Percentiles rank a stretch among this genome's conserved stretches.
These are phyloP conservation scores for Ganoderma boninense DNA, from an alignment of 1,284 basidiomycete genomes.

Conservation along the genomic window DNA sequence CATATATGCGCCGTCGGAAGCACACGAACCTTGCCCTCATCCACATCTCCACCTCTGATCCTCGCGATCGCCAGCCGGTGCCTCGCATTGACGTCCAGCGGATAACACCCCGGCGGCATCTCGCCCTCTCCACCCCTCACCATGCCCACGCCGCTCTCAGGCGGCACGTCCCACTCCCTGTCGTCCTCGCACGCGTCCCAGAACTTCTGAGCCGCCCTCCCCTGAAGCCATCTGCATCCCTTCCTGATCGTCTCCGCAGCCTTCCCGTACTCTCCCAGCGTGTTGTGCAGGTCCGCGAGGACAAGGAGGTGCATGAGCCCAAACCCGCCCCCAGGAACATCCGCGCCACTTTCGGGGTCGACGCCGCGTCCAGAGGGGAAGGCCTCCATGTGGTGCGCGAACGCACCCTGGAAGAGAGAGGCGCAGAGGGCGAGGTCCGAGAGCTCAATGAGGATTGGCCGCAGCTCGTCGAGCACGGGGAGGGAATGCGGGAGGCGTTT, in stretches of 20 bases:
- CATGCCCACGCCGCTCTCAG: constrained; percentile 35
- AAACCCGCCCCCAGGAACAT: constrained; percentile 58
- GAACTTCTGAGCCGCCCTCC: constrained; percentile 73
- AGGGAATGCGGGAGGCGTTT: constrained; percentile 85
- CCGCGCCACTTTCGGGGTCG: constrained; percentile 37
- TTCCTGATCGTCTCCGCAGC: constrained; percentile 77
- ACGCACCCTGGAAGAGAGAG: constrained; percentile 68
- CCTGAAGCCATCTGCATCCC: constrained; percentile 92
- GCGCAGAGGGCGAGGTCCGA: constrained; percentile 73
- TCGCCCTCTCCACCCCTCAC: constrained; percentile 41
- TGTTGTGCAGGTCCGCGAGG: constrained; percentile 86
- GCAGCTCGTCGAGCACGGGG: constrained; percentile 81
- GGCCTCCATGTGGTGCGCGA: constrained; percentile 55
- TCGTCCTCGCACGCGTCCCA: constrained; percentile 91
- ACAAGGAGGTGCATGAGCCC: constrained; percentile 74
- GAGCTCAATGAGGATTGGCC: constrained; percentile 79
- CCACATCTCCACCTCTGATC: constrained; percentile 81
- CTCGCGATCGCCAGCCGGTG: constrained; percentile 89
- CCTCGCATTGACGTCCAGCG: constrained; percentile 83
- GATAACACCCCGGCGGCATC: constrained; percentile 63
- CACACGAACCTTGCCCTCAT: constrained; percentile 80
- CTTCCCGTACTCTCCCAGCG: constrained; percentile 71
- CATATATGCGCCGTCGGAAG: background rate
- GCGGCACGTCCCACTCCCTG: constrained; percentile 79
- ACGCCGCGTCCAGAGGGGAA: constrained; percentile 46